Evolutionary conservation across 2,329 filamentous ascomycete genomes (phyloP).

Genomic region (Colletotrichum aenigma): DNA sequence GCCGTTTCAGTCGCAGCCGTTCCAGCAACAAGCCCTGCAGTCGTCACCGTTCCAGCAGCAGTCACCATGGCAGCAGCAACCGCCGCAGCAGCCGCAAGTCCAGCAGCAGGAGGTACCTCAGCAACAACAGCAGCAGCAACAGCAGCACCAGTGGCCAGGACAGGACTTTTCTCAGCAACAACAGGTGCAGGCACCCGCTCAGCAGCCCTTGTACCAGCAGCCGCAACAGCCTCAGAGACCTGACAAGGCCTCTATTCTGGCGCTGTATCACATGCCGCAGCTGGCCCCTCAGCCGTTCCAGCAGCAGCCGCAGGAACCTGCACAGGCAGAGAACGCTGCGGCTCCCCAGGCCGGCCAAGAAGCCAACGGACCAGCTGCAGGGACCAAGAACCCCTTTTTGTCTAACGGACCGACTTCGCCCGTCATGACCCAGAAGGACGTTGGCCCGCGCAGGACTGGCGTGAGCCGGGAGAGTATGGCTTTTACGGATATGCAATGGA

Average conservation of each 20-base stretch:
- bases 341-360: constrained; percentile 15
- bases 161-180: constrained; percentile 28
- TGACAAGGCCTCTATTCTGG: constrained; percentile 77
- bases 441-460: constrained; percentile 32
- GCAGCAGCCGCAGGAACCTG: constrained; percentile 23
- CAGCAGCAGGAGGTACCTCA: constrained; percentile 49
- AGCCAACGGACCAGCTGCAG: constrained; percentile 28
- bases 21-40: constrained; percentile 31
- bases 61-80: constrained; percentile 24
- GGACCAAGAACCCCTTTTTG: constrained; percentile 64
- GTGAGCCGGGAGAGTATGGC: constrained; percentile 76
- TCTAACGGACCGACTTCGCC: constrained; percentile 30
- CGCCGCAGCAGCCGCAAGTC: constrained; percentile 21
- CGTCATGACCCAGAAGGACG: constrained; percentile 10
- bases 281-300: constrained; percentile 44
- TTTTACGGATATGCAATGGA: constrained; percentile 67
- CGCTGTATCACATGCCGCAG: constrained; percentile 71
- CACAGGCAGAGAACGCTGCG: neutral
- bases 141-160: constrained; percentile 30
- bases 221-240: constrained; percentile 50
- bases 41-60: constrained; percentile 25
- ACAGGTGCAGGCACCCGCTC: constrained; percentile 31
- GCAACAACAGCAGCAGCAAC: constrained; percentile 30
- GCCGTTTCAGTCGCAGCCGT: constrained; percentile 25
- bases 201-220: constrained; percentile 27